Base-by-base conservation (phyloP, 1,284 basidiomycete genomes). In the Ustilago esculenta region DNA sequence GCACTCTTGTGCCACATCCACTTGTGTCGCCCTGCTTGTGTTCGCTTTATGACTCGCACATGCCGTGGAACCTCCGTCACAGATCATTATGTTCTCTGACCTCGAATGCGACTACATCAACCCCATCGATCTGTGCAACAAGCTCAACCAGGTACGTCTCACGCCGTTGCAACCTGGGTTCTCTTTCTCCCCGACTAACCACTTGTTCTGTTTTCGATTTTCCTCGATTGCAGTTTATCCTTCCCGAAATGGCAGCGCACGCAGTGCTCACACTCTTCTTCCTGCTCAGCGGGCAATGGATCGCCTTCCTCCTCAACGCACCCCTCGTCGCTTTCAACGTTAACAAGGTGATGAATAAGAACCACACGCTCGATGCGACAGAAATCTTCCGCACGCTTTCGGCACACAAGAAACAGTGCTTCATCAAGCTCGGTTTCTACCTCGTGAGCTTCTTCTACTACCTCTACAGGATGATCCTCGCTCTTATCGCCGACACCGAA, bases 61-160 rank as follows among this genome's bases (percentile, higher is more conserved):
- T n/a, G n/a, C n/a, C n/a, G n/a, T n/a, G n/a, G n/a, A n/a, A n/a
- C n/a, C n/a, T 20, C n/a, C 18, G 25, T 25, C 23, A 23, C 75
- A 98, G 95, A 96, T 98, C 82, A 98, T 98, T 86, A 98, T 98
- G 94, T 98, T 98, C 87, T 76, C 75, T 25, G 75, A 75, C 33
- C 55, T 75, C 44, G 75, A 75, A 61, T 80, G 80, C 54, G 79
- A 98, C 87, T 98, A 98, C 85, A 96, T 98, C 86, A 99, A 98
- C 85, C 95, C 95, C 53, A 98, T 98, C 88, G 95, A 99, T 84
- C 89, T 98, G 33, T 98, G 96, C 86, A 98, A 98, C 86, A 98
- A 98, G 86, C 90, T 99, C 80, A 99, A 98, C 84, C 92, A 95
- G 85, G 95, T 96, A 70, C 52, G 83, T 60, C 10, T 42, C 29